Percentiles rank a stretch among this genome's conserved stretches.
Conservation (phyloP, 139 green algal species). For the Micromonas commoda region DNA sequence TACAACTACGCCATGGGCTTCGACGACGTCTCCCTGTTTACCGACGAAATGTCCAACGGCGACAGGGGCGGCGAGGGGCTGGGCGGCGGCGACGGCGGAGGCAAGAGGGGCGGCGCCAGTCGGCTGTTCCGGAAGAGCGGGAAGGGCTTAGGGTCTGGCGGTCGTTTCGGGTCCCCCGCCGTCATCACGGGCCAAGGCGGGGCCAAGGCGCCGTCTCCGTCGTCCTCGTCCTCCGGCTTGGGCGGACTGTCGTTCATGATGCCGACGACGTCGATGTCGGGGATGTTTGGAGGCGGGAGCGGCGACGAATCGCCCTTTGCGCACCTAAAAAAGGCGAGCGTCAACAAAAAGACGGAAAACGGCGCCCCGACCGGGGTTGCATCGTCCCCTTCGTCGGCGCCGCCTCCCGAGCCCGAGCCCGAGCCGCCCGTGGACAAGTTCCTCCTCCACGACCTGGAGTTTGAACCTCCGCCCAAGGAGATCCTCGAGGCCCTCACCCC, state of each 20-base stretch:
- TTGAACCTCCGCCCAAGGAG: slow-evolving; percentile 35
- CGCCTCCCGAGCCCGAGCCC: background rate
- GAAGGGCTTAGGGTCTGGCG: too few relatives aligned
- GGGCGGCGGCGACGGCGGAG: too few relatives aligned
- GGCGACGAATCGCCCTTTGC: background rate
- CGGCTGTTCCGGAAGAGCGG: too few relatives aligned
- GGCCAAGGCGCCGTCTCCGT: too few relatives aligned
- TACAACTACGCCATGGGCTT: slow-evolving; percentile 67
- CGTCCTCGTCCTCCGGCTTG: too few relatives aligned
- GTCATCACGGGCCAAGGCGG: too few relatives aligned
- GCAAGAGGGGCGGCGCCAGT: too few relatives aligned
- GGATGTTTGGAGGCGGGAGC: background rate
- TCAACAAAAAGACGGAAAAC: too few relatives aligned
- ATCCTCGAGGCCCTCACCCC: background rate
- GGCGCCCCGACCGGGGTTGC: too few relatives aligned
- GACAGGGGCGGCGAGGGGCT: background rate
- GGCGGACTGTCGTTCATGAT: too few relatives aligned
- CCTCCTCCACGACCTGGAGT: background rate
- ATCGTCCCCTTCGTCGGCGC: too few relatives aligned
- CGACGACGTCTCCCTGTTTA: slow-evolving; percentile 12
- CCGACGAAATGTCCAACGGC: background rate
- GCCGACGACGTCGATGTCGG: background rate
- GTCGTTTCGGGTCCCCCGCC: too few relatives aligned
- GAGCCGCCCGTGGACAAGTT: background rate
- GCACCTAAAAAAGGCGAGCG: background rate